Evolutionary conservation across 2,329 filamentous ascomycete genomes (phyloP).

Genomic region (Ascosphaera apis): DNA sequence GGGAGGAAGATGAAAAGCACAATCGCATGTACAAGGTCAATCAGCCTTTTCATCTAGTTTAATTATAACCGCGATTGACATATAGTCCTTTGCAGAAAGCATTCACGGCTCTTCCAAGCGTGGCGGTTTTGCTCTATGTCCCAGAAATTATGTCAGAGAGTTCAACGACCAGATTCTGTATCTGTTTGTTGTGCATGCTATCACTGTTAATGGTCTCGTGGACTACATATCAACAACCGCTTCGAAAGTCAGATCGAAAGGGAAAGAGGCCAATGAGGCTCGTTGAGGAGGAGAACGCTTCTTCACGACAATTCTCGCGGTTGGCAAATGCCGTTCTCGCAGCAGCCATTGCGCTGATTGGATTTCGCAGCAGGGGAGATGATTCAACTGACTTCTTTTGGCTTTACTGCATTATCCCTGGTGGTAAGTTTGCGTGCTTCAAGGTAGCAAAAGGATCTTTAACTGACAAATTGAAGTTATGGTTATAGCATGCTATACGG

Average conservation of each 20-base stretch:
- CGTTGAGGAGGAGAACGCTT: constrained; percentile 5
- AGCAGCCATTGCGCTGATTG: constrained; percentile 10
- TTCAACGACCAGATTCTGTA: constrained; percentile 4
- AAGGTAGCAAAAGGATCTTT: not conserved
- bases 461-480: constrained; percentile 11
- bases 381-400: constrained; percentile 7
- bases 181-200: constrained; percentile 13
- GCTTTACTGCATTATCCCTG: constrained; percentile 15
- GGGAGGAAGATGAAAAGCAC: constrained; percentile 15
- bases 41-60: constrained; percentile 4
- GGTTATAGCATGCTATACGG: constrained; percentile 12
- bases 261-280: constrained; percentile 10
- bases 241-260: constrained; percentile 10
- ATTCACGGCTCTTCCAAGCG: constrained; percentile 17
- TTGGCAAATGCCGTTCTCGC: constrained; percentile 12
- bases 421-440: constrained; percentile 12
- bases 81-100: constrained; percentile 9
- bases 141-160: constrained; percentile 11
- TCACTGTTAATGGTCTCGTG: constrained; percentile 18
- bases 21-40: constrained; percentile 21
- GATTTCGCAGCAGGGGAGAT: constrained; percentile 8
- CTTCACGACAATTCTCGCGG: constrained; percentile 9
- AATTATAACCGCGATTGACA: constrained; percentile 2
- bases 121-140: constrained; percentile 12
- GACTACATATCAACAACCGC: constrained; percentile 13